Conservation (phyloP, 2,329 filamentous ascomycete genomes). For the Trichoderma sp. region DNA sequence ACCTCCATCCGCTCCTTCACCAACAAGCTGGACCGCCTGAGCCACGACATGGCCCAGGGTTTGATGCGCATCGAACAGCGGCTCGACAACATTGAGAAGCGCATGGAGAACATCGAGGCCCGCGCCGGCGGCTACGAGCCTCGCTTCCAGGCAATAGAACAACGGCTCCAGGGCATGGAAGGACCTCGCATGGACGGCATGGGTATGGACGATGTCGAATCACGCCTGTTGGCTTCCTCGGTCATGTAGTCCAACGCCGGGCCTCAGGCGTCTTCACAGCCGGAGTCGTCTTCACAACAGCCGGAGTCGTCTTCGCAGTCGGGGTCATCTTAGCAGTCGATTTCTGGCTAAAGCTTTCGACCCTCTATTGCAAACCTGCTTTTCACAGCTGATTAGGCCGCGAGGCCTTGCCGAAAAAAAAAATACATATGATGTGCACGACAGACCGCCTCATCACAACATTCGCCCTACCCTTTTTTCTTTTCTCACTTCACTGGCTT, state of each 20-base stretch:
- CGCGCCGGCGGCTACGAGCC: conserved; percentile 44
- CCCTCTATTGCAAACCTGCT: neutral
- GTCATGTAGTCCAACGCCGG: conserved; percentile 38
- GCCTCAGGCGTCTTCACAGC: neutral
- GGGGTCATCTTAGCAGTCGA: too few species aligned
- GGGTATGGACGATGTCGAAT: conserved; percentile 47
- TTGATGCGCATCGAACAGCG: conserved; percentile 51
- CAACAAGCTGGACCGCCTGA: conserved; percentile 59
- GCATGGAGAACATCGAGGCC: conserved; percentile 54
- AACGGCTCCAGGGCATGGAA: conserved; percentile 43
- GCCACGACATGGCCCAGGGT: conserved; percentile 55
- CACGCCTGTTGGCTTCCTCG: conserved; percentile 42
- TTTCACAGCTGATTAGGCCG: neutral
- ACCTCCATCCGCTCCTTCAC: conserved; percentile 57
- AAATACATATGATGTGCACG: neutral
- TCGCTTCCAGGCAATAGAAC: conserved; percentile 45
- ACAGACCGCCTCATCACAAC: neutral
- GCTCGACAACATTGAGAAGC: conserved; percentile 53
- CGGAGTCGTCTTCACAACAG: neutral
- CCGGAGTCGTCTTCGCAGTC: neutral
- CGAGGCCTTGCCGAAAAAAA: neutral
- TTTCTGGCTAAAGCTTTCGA: neutral
- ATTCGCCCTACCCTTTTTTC: neutral
- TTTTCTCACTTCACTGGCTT: neutral
- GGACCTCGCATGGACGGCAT: conserved; percentile 43